Percentiles rank a stretch among this genome's conserved stretches.
Conservation (phyloP, 805 yeast genomes). For the Naumovozyma castellii region DNA sequence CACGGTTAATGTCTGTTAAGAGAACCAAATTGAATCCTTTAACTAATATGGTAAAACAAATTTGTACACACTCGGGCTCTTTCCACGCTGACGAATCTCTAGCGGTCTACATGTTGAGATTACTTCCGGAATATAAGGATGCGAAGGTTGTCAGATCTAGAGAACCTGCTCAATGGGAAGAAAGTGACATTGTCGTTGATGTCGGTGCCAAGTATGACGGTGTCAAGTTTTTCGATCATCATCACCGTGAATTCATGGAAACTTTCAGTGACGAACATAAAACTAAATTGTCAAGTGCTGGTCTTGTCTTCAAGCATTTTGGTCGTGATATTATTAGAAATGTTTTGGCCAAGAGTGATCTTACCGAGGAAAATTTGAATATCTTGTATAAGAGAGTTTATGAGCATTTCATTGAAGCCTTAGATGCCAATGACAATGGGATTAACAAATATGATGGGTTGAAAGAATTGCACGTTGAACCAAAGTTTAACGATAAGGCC, state of each 20-base stretch:
- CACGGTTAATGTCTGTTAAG: slow-evolving; percentile 9
- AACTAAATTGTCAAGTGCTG: slow-evolving; percentile 90
- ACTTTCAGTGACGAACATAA: slow-evolving; percentile 52
- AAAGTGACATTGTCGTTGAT: slow-evolving; percentile 86
- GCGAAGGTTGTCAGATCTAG: slow-evolving; percentile 76
- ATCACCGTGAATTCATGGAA: slow-evolving; percentile 82
- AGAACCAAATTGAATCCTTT: slow-evolving; percentile 11
- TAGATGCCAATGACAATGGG: slow-evolving; percentile 96
- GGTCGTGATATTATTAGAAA: slow-evolving; percentile 58
- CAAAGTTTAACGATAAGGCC: slow-evolving; percentile 61
- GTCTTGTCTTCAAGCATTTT: slow-evolving; percentile 79
- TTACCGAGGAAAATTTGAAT: slow-evolving; percentile 38
- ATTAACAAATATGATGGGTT: slow-evolving; percentile 52
- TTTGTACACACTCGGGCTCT: slow-evolving; percentile 87
- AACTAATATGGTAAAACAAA: slow-evolving; percentile 33
- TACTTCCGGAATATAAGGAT: slow-evolving; percentile 56
- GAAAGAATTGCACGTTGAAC: slow-evolving; percentile 36
- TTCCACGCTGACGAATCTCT: slow-evolving; percentile 96
- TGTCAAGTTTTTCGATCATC: slow-evolving; percentile 84
- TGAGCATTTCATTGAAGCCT: slow-evolving; percentile 76
- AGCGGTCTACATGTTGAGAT: slow-evolving; percentile 77
- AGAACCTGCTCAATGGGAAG: slow-evolving; percentile 72
- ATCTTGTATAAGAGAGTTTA: slow-evolving; percentile 69
- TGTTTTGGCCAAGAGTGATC: slow-evolving; percentile 34
- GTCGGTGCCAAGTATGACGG: slow-evolving; percentile 80